A percentile compares a stretch with the other conserved stretches of the same genome.
phyloP scores from a whole-genome alignment of 306 rosid species.

The Ochetophila trinervis region DNA sequence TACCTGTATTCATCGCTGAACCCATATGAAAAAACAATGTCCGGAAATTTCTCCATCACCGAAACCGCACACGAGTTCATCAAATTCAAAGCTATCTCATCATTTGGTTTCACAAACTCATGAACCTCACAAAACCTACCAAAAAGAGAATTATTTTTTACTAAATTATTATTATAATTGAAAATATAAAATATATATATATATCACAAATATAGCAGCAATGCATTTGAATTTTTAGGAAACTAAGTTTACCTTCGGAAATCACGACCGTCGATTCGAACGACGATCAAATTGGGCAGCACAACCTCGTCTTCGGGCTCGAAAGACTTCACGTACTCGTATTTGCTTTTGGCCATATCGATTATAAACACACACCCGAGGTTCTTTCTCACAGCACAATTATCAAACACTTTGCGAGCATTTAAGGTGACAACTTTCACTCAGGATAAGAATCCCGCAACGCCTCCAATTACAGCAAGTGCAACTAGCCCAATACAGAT shows the following conservation, averaged over 20 bases:
- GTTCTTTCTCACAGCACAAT: not conserved
- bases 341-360: slow-evolving; percentile 72
- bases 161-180: not conserved
- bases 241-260: slow-evolving; percentile 33
- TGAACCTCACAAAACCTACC: slow-evolving; percentile 51
- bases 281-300: slow-evolving; percentile 63
- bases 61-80: slow-evolving; percentile 66
- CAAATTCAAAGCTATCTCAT: slow-evolving; percentile 52
- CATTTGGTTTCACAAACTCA: slow-evolving; percentile 57
- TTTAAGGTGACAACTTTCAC: too few relatives aligned
- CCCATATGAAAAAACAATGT: slow-evolving; percentile 69
- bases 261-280: slow-evolving; percentile 46
- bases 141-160: not conserved
- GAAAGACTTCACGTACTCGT: slow-evolving; percentile 74
- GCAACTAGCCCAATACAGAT: too few relatives aligned
- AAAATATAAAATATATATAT: too few relatives aligned
- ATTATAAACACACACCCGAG: not conserved
- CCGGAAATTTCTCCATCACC: slow-evolving; percentile 57
- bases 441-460: too few relatives aligned
- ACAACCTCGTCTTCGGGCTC: slow-evolving; percentile 72
- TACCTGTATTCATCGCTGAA: slow-evolving; percentile 65
- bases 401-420: not conserved
- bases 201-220: not conserved
- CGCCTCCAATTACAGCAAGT: too few relatives aligned
- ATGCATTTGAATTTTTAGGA: not conserved